Evolutionary conservation across 2,329 filamentous ascomycete species (phyloP), one percentile per base, ranked within the genome.

Genomic region (Nemania bipapillata): DNA sequence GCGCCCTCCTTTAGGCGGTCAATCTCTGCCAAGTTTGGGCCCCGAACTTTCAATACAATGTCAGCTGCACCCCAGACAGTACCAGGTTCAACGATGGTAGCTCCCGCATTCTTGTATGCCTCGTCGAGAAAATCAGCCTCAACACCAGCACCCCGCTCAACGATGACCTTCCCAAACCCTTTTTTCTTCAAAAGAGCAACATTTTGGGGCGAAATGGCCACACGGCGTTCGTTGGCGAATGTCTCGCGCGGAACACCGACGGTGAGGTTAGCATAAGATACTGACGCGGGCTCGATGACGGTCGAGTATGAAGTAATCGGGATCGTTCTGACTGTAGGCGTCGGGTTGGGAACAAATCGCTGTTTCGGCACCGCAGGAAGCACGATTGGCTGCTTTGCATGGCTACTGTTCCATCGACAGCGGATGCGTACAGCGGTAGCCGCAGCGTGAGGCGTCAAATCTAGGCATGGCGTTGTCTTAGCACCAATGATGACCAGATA

Each of bases 161-260:
- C 86, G 2, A 97, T 81, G 26, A 97, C 87, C 70, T 89, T 88
- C 37, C 85, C 86, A 78, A 93, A 96, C 37, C 93, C 94, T 79
- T 96, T 97, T 79, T 96, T 96, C 70, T 94, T 87, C 1, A 97
- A 82, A 0, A 96, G 83, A 1, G 90, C 87, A 17, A 94, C 92
- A 82, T 97, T 97, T 71, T 92, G 89, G 1, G 94, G 94, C 0
- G 92, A 95, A 64, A 97, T 86, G 32, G 94, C 92, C 15, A 97
- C 93, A 58, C 94, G 91, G 49, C 91, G 89, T 82, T 97, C 94
- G 66, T 90, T 88, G 0, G 89, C 87, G 75, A 87, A 93, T n/a
- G 88, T 91, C 80, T 97, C 94, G 66, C 87, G 88, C 15, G 93
- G 93, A 3, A 96, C 87, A 66, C 93, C 93, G 55, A 97, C 89